Evolutionary conservation across 805 yeast genomes (phyloP).

Genomic region (Candida takata): DNA sequence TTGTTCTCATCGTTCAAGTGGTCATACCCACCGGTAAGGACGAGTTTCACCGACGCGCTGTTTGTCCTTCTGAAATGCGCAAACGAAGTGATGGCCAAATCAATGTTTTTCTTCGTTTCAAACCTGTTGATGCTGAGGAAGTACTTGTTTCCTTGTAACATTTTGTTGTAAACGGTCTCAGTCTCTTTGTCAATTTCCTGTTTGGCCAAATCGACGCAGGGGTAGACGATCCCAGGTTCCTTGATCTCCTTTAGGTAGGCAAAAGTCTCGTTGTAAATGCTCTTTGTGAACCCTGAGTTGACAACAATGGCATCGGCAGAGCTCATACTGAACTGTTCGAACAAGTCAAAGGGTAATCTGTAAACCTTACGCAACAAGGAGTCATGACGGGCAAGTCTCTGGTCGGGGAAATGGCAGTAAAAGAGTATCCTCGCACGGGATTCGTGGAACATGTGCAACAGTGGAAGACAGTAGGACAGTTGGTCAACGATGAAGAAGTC

Average conservation of each 20-base stretch:
- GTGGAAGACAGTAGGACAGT: slow-evolving; percentile 75
- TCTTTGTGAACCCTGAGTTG: slow-evolving; percentile 76
- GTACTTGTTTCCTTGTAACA: slow-evolving; percentile 24
- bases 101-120: slow-evolving; percentile 79
- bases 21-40: slow-evolving; percentile 92
- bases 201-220: slow-evolving; percentile 58
- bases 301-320: slow-evolving; percentile 77
- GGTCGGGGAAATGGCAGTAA: slow-evolving; percentile 97
- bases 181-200: slow-evolving; percentile 18
- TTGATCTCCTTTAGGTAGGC: slow-evolving; percentile 25
- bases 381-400: slow-evolving; percentile 56
- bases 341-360: slow-evolving; percentile 73
- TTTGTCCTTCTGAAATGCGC: slow-evolving; percentile 34
- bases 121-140: slow-evolving; percentile 82
- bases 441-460: slow-evolving; percentile 43
- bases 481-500: slow-evolving; percentile 87
- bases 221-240: slow-evolving; percentile 32
- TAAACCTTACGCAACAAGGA: slow-evolving; percentile 54
- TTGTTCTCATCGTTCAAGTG: slow-evolving; percentile 67
- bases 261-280: slow-evolving; percentile 63
- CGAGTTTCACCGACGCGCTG: slow-evolving; percentile 37
- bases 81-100: slow-evolving; percentile 67
- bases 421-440: slow-evolving; percentile 52
- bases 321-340: slow-evolving; percentile 76
- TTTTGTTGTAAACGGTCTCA: slow-evolving; percentile 8